Conservation (phyloP, 352 stramenopile species). For the Pythium sp. region DNA sequence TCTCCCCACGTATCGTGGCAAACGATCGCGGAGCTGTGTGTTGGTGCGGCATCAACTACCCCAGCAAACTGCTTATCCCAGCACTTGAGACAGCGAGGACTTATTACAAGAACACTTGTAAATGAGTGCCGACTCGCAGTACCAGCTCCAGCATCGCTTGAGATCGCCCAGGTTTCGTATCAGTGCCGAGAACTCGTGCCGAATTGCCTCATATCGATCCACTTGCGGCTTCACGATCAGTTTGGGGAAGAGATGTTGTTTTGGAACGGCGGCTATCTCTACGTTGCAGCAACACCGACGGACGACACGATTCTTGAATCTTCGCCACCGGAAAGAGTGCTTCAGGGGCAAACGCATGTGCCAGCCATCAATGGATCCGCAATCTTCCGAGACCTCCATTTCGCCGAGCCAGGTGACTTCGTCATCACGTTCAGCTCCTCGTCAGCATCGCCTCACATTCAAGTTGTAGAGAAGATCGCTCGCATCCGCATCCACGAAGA, state of each 20-base stretch:
- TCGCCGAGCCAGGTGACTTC: constrained; percentile 42
- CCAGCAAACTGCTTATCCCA: constrained; percentile 46
- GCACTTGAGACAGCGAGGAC: constrained; percentile 24
- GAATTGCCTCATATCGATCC: constrained; percentile 37
- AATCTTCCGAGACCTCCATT: constrained; percentile 36
- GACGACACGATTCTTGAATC: neutral
- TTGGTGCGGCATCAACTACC: constrained; percentile 25
- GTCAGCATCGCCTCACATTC: constrained; percentile 8
- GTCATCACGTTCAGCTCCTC: constrained; percentile 30
- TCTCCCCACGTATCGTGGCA: constrained; percentile 30
- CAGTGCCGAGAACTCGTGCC: constrained; percentile 42
- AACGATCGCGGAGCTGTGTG: constrained; percentile 34
- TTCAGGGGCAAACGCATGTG: constrained; percentile 8
- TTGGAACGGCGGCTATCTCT: constrained; percentile 25
- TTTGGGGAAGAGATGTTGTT: constrained; percentile 40
- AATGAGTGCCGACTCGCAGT: constrained; percentile 30
- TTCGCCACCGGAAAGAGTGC: constrained; percentile 4
- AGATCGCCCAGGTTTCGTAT: constrained; percentile 48
- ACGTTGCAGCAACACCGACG: constrained; percentile 17
- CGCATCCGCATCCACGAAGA: constrained; percentile 42
- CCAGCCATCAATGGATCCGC: constrained; percentile 38
- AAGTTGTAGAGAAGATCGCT: constrained; percentile 30
- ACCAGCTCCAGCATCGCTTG: constrained; percentile 27
- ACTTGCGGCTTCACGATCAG: constrained; percentile 49
- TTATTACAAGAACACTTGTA: constrained; percentile 23